Conservation (phyloP, 176 grass and related monocot genomes). For the Stipa capillata region DNA sequence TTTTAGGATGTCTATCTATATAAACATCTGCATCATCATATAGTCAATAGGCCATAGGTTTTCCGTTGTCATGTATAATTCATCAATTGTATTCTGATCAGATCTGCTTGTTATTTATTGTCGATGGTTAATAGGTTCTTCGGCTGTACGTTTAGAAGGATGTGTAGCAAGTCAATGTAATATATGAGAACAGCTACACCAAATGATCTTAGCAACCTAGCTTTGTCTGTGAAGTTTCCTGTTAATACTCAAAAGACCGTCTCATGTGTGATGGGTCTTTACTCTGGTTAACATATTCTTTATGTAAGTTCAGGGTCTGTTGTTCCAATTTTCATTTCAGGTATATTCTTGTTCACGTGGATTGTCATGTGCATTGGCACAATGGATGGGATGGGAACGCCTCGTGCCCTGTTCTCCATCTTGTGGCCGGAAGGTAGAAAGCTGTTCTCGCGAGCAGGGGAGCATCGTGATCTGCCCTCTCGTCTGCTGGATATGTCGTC, state of each 20-base stretch:
- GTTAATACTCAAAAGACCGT: neutral
- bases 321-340: neutral
- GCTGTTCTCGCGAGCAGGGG: no score
- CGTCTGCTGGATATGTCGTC: no score
- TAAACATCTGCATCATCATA: slow-evolving; percentile 21
- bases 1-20: slow-evolving; percentile 47
- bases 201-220: slow-evolving; percentile 34
- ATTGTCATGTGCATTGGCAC: no score
- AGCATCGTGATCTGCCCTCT: no score
- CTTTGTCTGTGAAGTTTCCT: slow-evolving; percentile 9
- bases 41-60: slow-evolving; percentile 40
- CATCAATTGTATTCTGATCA: slow-evolving; percentile 20
- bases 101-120: slow-evolving; percentile 32
- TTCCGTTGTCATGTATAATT: slow-evolving; percentile 37
- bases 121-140: slow-evolving; percentile 21
- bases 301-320: neutral
- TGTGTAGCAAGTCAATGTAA: slow-evolving; percentile 37
- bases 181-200: slow-evolving; percentile 26
- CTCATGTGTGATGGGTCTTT: neutral
- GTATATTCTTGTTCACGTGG: neutral
- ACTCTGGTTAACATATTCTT: neutral
- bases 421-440: no score
- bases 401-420: no score
- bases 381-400: no score
- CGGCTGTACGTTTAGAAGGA: slow-evolving; percentile 37